These are phyloP conservation scores for Entomortierella chlamydospora DNA, from an alignment of 192 early-diverging fungal genomes.

Conservation along the genomic window DNA sequence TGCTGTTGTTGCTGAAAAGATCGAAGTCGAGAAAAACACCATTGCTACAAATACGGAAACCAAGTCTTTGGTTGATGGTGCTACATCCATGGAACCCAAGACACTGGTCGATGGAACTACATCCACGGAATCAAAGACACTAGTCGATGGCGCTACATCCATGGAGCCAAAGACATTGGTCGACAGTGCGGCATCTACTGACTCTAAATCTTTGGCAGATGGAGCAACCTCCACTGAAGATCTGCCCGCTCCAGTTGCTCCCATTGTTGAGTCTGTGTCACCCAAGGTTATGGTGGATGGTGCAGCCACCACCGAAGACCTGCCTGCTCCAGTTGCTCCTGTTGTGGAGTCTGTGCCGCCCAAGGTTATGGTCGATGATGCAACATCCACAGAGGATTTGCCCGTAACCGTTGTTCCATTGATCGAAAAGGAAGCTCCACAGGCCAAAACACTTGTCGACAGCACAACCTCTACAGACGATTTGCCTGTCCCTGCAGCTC, in stretches of 20 bases:
- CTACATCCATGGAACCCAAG: neutral
- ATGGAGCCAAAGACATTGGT: slow-evolving; percentile 5
- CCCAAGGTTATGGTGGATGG: neutral
- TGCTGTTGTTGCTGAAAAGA: neutral
- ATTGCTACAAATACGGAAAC: slow-evolving; percentile 18
- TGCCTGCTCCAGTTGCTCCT: neutral
- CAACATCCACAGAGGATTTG: slow-evolving; percentile 5
- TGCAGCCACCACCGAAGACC: neutral
- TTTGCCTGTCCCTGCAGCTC: neutral
- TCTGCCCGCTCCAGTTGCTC: neutral
- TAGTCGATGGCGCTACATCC: slow-evolving; percentile 6
- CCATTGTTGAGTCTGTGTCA: neutral
- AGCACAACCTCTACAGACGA: slow-evolving; percentile 13
- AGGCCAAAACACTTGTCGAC: slow-evolving; percentile 2
- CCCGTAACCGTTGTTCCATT: neutral
- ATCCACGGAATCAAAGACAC: neutral
- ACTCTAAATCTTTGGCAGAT: neutral
- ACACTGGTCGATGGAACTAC: neutral
- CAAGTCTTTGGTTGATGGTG: neutral
- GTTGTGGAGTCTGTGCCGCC: neutral
- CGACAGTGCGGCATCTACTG: slow-evolving; percentile 5
- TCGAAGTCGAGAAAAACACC: slow-evolving; percentile 2
- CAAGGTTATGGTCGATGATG: neutral
- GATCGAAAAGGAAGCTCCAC: neutral
- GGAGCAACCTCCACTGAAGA: slow-evolving; percentile 1